Conservation (phyloP, 2,329 filamentous ascomycete genomes). For the Teratosphaeriaceae sp. region DNA sequence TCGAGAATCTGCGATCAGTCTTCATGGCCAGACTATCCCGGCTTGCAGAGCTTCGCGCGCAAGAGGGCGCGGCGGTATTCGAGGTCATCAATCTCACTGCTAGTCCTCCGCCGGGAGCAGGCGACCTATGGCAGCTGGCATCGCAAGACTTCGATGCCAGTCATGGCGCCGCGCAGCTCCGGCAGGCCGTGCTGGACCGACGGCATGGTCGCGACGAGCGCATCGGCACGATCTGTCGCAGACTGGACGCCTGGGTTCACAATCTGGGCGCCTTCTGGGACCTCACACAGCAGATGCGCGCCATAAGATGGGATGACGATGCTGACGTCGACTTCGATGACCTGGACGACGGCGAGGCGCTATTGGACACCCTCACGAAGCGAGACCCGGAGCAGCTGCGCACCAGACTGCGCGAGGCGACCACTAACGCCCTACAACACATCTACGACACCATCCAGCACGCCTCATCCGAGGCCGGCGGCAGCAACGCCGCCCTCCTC, state of each 20-base stretch:
- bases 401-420: constrained; percentile 14
- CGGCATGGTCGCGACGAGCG: constrained; percentile 66
- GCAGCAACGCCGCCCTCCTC: constrained; percentile 48
- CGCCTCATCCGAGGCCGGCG: constrained; percentile 1
- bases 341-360: constrained; percentile 50
- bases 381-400: constrained; percentile 61
- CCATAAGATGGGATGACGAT: constrained; percentile 65
- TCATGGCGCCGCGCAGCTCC: constrained; percentile 48
- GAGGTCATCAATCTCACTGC: not conserved
- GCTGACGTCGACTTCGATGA: constrained; percentile 67
- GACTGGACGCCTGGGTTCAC: constrained; percentile 67
- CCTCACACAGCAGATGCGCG: constrained; percentile 58
- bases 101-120: not conserved
- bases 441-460: constrained; percentile 10
- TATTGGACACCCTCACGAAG: constrained; percentile 61
- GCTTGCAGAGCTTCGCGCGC: constrained; percentile 14
- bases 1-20: constrained; percentile 16
- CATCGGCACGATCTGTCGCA: constrained; percentile 54
- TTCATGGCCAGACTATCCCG: constrained; percentile 17
- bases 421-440: constrained; percentile 10
- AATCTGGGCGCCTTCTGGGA: constrained; percentile 61
- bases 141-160: constrained; percentile 19
- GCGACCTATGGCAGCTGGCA: constrained; percentile 21
- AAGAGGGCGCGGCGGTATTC: constrained; percentile 1
- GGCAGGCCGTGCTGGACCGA: constrained; percentile 60